phyloP scores from a whole-genome alignment of 2,329 filamentous ascomycete genomes.

The Exutisphaerella laricina region DNA sequence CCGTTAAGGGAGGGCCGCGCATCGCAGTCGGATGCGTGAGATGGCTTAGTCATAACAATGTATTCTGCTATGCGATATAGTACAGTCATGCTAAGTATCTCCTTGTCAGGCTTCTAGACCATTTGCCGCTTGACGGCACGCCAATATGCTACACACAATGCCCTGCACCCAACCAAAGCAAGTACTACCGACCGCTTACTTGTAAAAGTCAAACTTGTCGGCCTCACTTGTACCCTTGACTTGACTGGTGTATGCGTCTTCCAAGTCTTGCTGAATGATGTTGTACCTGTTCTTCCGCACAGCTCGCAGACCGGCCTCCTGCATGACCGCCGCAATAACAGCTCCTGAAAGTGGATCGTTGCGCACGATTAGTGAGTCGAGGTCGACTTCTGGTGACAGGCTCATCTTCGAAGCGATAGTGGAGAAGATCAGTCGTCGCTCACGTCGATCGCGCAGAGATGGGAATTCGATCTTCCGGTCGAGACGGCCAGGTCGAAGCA shows the following conservation, averaged over 20 bases:
- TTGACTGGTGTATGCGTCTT: constrained; percentile 95
- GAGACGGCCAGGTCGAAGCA: constrained; percentile 88
- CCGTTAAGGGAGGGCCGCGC: too few species aligned
- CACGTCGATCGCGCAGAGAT: constrained; percentile 84
- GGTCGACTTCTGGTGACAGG: constrained; percentile 88
- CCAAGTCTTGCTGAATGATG: constrained; percentile 94
- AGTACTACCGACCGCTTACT: constrained; percentile 43
- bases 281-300: constrained; percentile 98
- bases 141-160: background rate
- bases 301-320: constrained; percentile 89
- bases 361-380: constrained; percentile 91
- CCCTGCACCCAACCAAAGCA: background rate
- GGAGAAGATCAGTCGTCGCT: constrained; percentile 91
- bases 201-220: constrained; percentile 86
- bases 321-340: constrained; percentile 98
- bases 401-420: constrained; percentile 99
- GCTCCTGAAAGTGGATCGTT: constrained; percentile 95
- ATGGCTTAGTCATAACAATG: too few species aligned
- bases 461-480: constrained; percentile 99
- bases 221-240: constrained; percentile 76
- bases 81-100: too few species aligned
- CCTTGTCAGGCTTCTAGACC: too few species aligned
- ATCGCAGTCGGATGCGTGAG: too few species aligned
- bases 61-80: too few species aligned
- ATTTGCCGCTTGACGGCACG: too few species aligned